Conservation (phyloP, 2,329 filamentous ascomycete species). For the Aspergillus latus region DNA sequence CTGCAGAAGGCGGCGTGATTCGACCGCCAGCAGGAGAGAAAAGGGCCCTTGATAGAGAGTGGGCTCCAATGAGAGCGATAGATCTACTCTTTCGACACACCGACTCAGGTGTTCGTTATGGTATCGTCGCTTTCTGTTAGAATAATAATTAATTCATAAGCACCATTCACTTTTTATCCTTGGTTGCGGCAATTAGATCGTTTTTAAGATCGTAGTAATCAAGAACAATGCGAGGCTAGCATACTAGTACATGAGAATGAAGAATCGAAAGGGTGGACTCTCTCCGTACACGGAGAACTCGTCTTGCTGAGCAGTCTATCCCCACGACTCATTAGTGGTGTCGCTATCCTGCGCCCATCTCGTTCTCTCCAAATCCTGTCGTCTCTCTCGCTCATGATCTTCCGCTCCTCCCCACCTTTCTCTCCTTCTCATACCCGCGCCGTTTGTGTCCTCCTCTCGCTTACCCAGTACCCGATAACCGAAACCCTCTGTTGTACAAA, state of each 20-base stretch:
- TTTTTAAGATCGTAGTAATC: neutral
- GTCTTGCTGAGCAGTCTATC: neutral
- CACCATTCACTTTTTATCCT: neutral
- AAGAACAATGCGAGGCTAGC: neutral
- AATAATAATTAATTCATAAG: slow-evolving; percentile 1
- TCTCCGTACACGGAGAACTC: neutral
- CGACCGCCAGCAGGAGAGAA: slow-evolving; percentile 10
- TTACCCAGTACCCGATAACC: slow-evolving; percentile 14
- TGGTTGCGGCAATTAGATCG: neutral
- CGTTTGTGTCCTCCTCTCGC: slow-evolving; percentile 9
- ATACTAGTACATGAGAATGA: neutral
- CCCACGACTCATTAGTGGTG: neutral
- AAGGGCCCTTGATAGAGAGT: slow-evolving; percentile 11
- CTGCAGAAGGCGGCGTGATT: slow-evolving; percentile 11
- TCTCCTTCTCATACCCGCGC: slow-evolving; percentile 1
- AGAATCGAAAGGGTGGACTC: neutral
- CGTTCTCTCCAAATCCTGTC: slow-evolving; percentile 8
- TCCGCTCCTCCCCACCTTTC: slow-evolving; percentile 12
- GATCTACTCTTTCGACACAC: slow-evolving; percentile 7
- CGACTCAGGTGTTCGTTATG: slow-evolving; percentile 4
- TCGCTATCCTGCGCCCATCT: slow-evolving; percentile 8
- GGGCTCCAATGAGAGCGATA: slow-evolving; percentile 15
- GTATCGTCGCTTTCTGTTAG: neutral
- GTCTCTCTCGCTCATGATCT: slow-evolving; percentile 13
- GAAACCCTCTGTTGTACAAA: slow-evolving; percentile 17